These are phyloP conservation scores for Xylaria cubensis DNA, from an alignment of 495 filamentous ascomycete species.

Conservation along the genomic window DNA sequence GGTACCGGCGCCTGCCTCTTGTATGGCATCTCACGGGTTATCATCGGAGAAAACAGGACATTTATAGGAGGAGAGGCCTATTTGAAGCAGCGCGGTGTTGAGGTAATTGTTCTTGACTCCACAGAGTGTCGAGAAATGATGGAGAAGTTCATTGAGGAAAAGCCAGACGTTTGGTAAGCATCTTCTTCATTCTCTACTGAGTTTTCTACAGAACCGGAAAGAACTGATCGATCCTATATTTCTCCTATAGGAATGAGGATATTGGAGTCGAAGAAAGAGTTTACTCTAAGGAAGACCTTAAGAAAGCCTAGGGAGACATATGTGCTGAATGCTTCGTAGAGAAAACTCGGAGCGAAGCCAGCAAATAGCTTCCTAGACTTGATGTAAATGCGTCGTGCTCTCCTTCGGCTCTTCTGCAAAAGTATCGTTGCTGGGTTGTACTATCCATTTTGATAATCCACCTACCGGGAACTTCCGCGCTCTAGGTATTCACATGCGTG, in stretches of 20 bases:
- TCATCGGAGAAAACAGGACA: conserved; percentile 84
- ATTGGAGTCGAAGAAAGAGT: conserved; percentile 66
- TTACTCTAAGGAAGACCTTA: conserved; percentile 46
- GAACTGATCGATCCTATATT: neutral
- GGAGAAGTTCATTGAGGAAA: conserved; percentile 76
- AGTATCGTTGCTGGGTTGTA: neutral
- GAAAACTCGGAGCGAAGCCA: neutral
- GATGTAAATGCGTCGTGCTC: neutral
- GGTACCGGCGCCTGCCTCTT: conserved; percentile 76
- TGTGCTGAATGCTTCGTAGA: neutral
- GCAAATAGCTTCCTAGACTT: neutral
- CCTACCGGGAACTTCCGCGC: neutral
- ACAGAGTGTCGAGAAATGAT: conserved; percentile 74
- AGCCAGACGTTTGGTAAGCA: conserved; percentile 76
- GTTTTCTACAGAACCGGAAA: neutral
- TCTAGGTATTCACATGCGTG: neutral
- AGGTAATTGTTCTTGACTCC: conserved; percentile 76
- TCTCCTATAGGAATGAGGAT: conserved; percentile 70
- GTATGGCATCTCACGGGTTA: conserved; percentile 80
- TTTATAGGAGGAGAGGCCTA: conserved; percentile 81
- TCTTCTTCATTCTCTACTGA: conserved; percentile 1
- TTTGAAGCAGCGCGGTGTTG: conserved; percentile 71
- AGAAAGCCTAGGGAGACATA: conserved; percentile 4
- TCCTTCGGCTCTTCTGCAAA: neutral
- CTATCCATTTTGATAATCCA: neutral